Percentiles rank a stretch among this genome's conserved stretches.
Conservation (phyloP, 768 basidiomycete genomes). For the Rhodotorula graminis region DNA sequence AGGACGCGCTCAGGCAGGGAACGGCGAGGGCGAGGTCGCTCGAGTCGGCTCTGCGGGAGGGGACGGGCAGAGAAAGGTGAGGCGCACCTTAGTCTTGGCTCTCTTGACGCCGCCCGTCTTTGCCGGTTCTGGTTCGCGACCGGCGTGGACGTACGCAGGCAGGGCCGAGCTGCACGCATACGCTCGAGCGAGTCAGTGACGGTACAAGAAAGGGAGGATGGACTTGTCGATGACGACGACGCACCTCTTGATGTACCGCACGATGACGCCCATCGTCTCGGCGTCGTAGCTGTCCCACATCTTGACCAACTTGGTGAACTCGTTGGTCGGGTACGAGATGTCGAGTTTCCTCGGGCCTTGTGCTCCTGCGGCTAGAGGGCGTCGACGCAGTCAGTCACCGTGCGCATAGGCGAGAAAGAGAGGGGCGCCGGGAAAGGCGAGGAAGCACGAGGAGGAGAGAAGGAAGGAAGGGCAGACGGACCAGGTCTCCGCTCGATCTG, state of each 20-base stretch:
- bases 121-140: conserved; percentile 68
- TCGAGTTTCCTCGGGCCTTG: conserved; percentile 78
- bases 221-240: conserved; percentile 33
- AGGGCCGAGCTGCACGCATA: conserved; percentile 57
- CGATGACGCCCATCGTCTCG: conserved; percentile 83
- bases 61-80: too few relatives aligned
- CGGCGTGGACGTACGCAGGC: conserved; percentile 76
- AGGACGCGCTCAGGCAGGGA: not conserved
- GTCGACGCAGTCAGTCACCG: too few relatives aligned
- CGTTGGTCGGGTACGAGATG: conserved; percentile 92
- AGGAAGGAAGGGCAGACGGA: conserved; percentile 45
- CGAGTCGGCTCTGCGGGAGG: too few relatives aligned
- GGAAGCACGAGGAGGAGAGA: not conserved
- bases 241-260: conserved; percentile 87
- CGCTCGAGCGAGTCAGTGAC: not conserved
- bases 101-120: conserved; percentile 59
- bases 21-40: not conserved
- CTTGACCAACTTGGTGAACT: conserved; percentile 90
- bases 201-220: not conserved
- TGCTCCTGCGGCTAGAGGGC: conserved; percentile 58
- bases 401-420: too few relatives aligned
- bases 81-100: conserved; percentile 49
- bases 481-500: conserved; percentile 84
- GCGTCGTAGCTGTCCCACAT: conserved; percentile 94
- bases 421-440: too few relatives aligned